Base-by-base conservation (phyloP, 2,329 filamentous ascomycete genomes). In the Alternaria arborescens region DNA sequence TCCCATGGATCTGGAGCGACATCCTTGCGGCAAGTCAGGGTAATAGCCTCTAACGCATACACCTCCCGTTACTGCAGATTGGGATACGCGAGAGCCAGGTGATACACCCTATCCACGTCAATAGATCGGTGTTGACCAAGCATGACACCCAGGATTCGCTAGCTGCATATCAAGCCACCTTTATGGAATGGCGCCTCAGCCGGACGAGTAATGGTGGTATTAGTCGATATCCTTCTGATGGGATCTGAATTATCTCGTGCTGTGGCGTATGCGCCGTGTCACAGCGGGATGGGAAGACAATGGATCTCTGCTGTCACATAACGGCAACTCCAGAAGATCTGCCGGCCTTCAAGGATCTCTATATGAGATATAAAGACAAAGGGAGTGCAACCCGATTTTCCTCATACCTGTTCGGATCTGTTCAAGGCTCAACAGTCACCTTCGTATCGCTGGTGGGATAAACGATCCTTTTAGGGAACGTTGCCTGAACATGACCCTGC, bases 11-110 rank as follows among this genome's bases (percentile, higher is more conserved):
- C 58, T 60, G 40, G 40, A 53, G 54, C 62, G 44, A 56, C 54
- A 57, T 54, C 60, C 55, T 65, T 60, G 63, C 52, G 64, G 70
- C 69, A 62, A 71, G 70, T 72, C 60, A 71, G 56, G 55, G 55
- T 55, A 67, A 62, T 51, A 47, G 60, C 60, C 53, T 51, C 44
- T 16, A 38, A 54, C 26, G 58, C 55, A 60, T 60, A 58, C 59
- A 58, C 56, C 47, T 68, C 62, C 62, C 64, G 65, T 68, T 65
- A 67, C 69, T 71, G 68, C 71, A 71, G 55, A 55, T 32, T 52
- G 65, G 52, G 52, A 60, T 62, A 70, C 55, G 68, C 68, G 62
- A 71, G 64, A 61, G 63, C 61, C 64, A 70, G 68, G 67, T 74
- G 72, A 71, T 68, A 62, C 64, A 62, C 62, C 46, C 28, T 54